Conservation (phyloP, 108 stramenopile genomes). For the Stephanodiscus triporus region DNA sequence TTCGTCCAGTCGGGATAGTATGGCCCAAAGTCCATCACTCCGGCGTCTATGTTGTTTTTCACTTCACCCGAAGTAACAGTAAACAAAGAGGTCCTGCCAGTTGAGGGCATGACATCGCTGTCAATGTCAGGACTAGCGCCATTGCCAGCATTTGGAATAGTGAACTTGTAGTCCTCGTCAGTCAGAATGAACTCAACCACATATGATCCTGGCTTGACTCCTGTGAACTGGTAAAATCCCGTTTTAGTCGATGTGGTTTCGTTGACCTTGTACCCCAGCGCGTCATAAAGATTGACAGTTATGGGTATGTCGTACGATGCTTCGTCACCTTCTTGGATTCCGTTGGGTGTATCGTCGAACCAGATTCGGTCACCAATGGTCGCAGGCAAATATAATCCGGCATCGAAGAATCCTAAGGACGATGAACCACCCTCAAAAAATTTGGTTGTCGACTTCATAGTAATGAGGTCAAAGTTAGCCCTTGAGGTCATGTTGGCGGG, state of each 20-base stretch:
- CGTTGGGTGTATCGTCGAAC: conserved; percentile 41
- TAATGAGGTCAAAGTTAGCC: conserved; percentile 32
- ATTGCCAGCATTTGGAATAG: conserved; percentile 32
- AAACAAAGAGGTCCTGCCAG: conserved; percentile 17
- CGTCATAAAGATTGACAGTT: conserved; percentile 33
- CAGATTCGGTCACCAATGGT: conserved; percentile 43
- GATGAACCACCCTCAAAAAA: conserved; percentile 38
- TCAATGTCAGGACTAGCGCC: conserved; percentile 30
- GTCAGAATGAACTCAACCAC: conserved; percentile 20
- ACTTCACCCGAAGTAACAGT: conserved; percentile 39
- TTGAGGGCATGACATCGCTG: conserved; percentile 35
- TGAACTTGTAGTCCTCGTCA: conserved; percentile 31
- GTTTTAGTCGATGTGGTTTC: conserved; percentile 13
- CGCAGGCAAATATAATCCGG: conserved; percentile 43
- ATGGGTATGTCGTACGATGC: conserved; percentile 18
- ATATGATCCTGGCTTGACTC: conserved; percentile 35
- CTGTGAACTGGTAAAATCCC: conserved; percentile 39
- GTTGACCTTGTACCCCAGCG: conserved; percentile 32
- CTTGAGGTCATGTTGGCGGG: conserved; percentile 10
- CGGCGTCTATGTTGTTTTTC: conserved; percentile 37
- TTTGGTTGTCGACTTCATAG: conserved; percentile 25
- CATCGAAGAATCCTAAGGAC: conserved; percentile 33
- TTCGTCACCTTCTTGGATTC: conserved; percentile 48
- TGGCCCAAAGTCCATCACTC: conserved; percentile 48
- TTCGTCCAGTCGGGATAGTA: conserved; percentile 51